Base-by-base conservation (phyloP, 2,329 filamentous ascomycete species). In the Cladophialophora bantiana region DNA sequence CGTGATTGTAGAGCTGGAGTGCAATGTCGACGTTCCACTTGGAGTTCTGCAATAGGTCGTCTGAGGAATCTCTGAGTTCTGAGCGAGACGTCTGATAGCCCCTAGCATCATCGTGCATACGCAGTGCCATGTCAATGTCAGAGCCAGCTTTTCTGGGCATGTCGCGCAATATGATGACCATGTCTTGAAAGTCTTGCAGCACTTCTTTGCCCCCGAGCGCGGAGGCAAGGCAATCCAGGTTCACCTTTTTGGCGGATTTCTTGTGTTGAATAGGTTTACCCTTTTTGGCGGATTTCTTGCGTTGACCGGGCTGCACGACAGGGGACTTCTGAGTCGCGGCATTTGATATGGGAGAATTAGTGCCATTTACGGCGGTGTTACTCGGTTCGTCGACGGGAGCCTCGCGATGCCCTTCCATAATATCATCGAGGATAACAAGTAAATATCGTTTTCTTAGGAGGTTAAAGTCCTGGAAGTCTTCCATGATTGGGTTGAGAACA, bases 131-230 rank as follows among this genome's bases (percentile, higher is more conserved):
- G 15, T 45, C n/a, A 18, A 45, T 45, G 18, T 45, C 40, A 4
- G 40, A 32, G 40, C 40, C 40, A 42, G 32, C 57, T 59, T 42
- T 45, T 26, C 34, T 26, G n/a, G 40, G 48, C 40, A 48, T 31
- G 26, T 35, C 40, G 18, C 34, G 32, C 26, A 59, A 20, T 48
- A 59, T 59, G 34, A n/a, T 48, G n/a, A 59, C 57, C 20, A 59
- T 31, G n/a, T 59, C 57, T 59, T 45, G 26, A 35, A 59, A 59
- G 36, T 59, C 57, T 45, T 59, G 26, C 18, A 48, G 50, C 32
- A 59, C 57, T 40, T 59, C 57, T 42, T 48, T 59, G 13, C 26
- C 48, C 40, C 57, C 40, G 15, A 59, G 48, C 15, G 20, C 32
- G 36, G 57, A 59, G 57, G 57, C 40, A 59, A 59, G 38, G 26